Evolutionary conservation across 305 asterid genomes (phyloP).

Genomic region (Vinca major): DNA sequence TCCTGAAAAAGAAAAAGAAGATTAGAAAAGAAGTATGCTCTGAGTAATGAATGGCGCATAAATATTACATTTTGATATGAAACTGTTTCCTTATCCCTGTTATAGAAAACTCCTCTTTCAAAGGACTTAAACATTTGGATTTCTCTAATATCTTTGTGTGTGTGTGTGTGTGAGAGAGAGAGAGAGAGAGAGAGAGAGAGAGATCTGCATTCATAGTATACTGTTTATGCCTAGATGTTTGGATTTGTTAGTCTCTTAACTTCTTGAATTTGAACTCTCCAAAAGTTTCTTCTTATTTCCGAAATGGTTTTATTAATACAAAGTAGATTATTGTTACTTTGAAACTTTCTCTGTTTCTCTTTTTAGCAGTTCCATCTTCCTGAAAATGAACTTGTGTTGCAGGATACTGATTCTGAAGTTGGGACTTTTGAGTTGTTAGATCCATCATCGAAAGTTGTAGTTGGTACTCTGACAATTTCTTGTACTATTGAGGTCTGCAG

Average conservation of each 20-base stretch:
- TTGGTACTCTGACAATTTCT: constrained; percentile 67
- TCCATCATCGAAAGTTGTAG: constrained; percentile 56
- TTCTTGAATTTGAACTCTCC: not conserved
- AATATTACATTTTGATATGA: no score
- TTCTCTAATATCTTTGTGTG: no score
- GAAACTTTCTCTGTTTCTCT: not conserved
- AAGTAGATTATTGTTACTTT: no score
- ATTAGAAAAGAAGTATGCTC: no score
- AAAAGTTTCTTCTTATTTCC: not conserved
- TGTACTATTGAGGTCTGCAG: constrained; percentile 77
- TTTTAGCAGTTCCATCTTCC: not conserved
- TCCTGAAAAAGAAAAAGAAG: no score
- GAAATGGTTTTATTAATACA: not conserved
- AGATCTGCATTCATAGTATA: not conserved
- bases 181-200: no score
- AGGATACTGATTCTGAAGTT: constrained; percentile 62
- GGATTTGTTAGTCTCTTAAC: not conserved
- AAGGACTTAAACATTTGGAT: no score
- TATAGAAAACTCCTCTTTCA: no score
- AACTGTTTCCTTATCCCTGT: no score
- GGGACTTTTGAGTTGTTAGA: constrained; percentile 52
- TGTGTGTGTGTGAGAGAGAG: no score
- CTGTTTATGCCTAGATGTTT: not conserved
- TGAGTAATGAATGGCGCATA: no score
- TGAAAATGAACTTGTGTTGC: constrained; percentile 22